Evolutionary conservation across 768 basidiomycete genomes (phyloP), one percentile per base, ranked within the genome.

Genomic region (Rhizopogon sp.): DNA sequence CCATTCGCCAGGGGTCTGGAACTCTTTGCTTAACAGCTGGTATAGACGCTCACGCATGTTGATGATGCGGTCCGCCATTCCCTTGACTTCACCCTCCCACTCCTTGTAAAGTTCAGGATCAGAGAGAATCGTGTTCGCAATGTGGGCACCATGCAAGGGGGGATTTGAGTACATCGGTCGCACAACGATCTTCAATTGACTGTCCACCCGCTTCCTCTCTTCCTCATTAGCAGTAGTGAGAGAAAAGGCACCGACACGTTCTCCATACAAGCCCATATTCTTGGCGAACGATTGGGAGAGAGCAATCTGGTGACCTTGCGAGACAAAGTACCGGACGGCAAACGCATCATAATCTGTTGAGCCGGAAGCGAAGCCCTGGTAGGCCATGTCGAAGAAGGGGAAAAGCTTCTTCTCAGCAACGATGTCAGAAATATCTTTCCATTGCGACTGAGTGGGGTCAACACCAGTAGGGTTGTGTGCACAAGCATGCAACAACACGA

Each of bases 311-410:
- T 97, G 94, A 22, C 93, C 91, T 69, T 93, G 78, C 17, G 84
- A 78, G 52, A 96, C 90, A 70, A 99, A 98, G 75, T 96, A 84
- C 60, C 96, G 90, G 56, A 98, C 84, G 33, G 96, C 93, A 71
- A 92, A 95, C 10, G 96, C 97, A 66, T 99, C 97, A 54, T 84
- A 85, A 60, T 85, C 70, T 60, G 92, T 93, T 50, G 86, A 85
- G 50, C 97, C 97, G 22, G 95, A 97, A 37, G 97, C 96, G 70
- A 99, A 99, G 50, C 97, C 97, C 73, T 97, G 93, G 78, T 99
- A 99, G 14, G 97, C 96, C 94, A 98, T 98, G 74, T 99, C 97
- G 71, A 98, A 98, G 84, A 98, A 93, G 51, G 96, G 90, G 85
- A 98, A 96, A 63, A 96, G 82, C 60, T 85, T 83, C 77, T 83